These are phyloP conservation scores for Penicillium waksmanii DNA, from an alignment of 495 filamentous ascomycete genomes.

Conservation along the genomic window DNA sequence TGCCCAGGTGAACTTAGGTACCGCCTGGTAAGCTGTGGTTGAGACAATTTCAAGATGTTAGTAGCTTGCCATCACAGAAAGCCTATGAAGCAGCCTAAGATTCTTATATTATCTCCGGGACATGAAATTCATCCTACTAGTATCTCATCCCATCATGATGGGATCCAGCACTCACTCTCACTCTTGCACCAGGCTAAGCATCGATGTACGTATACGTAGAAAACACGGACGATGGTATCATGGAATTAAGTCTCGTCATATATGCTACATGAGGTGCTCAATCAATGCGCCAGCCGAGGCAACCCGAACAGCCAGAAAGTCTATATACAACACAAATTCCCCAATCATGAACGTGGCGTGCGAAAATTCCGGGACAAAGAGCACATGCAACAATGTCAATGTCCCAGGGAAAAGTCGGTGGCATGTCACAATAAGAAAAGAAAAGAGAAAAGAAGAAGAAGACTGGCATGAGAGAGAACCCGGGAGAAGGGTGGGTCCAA, in stretches of 20 bases:
- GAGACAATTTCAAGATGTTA: too few species aligned
- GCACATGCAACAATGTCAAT: constrained; percentile 2
- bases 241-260: constrained; percentile 39
- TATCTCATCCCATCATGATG: background rate
- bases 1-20: too few species aligned
- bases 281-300: constrained; percentile 33
- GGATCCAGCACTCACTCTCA: too few species aligned
- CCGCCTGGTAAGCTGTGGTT: too few species aligned
- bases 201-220: background rate
- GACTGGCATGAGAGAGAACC: background rate
- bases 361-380: constrained; percentile 7
- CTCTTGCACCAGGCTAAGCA: too few species aligned
- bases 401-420: background rate
- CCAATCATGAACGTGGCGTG: constrained; percentile 33
- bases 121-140: background rate
- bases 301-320: constrained; percentile 32
- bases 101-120: too few species aligned
- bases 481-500: background rate
- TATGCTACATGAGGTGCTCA: constrained; percentile 41
- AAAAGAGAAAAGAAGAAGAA: constrained; percentile 4
- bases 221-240: constrained; percentile 30
- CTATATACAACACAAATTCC: constrained; percentile 39
- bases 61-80: too few species aligned
- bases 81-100: too few species aligned
- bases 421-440: constrained; percentile 4